phyloP scores from a whole-genome alignment of 257 asterid genomes.

The Salvia splendens region DNA sequence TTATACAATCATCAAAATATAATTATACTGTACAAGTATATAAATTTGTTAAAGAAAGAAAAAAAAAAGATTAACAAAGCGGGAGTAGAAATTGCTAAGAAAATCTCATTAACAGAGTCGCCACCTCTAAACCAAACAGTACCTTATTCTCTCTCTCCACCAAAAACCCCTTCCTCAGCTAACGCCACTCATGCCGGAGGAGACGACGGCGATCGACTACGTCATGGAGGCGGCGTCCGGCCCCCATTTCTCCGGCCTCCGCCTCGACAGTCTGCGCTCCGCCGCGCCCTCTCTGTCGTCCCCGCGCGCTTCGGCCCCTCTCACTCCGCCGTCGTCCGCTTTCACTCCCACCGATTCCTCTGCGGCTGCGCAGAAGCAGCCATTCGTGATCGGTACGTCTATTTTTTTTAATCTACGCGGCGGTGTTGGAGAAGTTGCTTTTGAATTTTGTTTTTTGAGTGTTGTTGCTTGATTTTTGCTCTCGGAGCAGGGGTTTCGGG shows the following conservation, averaged over 20 bases:
- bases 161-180: conserved; percentile 24
- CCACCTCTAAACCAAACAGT: conserved; percentile 15
- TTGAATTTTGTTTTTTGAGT: conserved; percentile 8
- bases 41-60: background rate
- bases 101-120: background rate
- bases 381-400: conserved; percentile 81
- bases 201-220: conserved; percentile 68
- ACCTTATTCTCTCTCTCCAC: background rate
- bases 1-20: background rate
- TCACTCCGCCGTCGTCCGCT: conserved; percentile 38
- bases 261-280: conserved; percentile 57
- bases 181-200: conserved; percentile 50
- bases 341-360: conserved; percentile 46
- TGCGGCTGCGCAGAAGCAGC: conserved; percentile 66
- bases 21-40: too few relatives aligned
- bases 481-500: conserved; percentile 87
- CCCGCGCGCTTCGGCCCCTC: conserved; percentile 52
- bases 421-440: background rate
- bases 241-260: conserved; percentile 94
- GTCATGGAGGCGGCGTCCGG: conserved; percentile 94
- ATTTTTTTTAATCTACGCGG: background rate
- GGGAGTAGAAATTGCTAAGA: conserved; percentile 9
- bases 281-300: conserved; percentile 51
- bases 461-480: background rate
- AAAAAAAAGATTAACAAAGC: background rate